Percentiles rank a stretch among this genome's conserved stretches.
phyloP scores from a whole-genome alignment of 1,139 yeast genomes.

The Eremothecium gossypii region DNA sequence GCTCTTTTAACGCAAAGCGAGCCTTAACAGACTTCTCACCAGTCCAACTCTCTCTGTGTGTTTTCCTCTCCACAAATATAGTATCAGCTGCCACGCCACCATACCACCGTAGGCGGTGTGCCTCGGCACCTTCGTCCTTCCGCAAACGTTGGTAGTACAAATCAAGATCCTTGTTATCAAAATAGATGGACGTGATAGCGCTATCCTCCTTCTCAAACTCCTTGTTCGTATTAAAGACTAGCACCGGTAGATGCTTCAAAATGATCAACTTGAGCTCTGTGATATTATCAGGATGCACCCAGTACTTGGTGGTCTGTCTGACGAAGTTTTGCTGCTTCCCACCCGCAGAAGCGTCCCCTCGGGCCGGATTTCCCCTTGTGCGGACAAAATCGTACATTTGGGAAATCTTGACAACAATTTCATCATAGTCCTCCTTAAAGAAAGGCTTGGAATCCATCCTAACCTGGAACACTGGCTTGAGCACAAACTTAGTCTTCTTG shows the following conservation, averaged over 20 bases:
- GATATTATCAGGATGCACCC: slow-evolving; percentile 98
- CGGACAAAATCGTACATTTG: slow-evolving; percentile 86
- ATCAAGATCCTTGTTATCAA: slow-evolving; percentile 81
- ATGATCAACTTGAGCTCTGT: slow-evolving; percentile 92
- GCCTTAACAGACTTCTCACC: slow-evolving; percentile 98
- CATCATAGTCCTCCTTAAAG: slow-evolving; percentile 89
- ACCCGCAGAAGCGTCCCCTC: slow-evolving; percentile 93
- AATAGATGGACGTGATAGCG: slow-evolving; percentile 93
- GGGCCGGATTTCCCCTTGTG: slow-evolving; percentile 89
- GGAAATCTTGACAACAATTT: slow-evolving; percentile 77
- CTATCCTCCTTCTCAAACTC: slow-evolving; percentile 91
- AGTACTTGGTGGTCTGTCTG: slow-evolving; percentile 94
- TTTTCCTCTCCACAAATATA: slow-evolving; percentile 91
- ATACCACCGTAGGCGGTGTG: slow-evolving; percentile 95
- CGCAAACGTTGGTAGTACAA: slow-evolving; percentile 88
- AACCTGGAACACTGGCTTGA: slow-evolving; percentile 88
- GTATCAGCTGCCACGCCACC: slow-evolving; percentile 94
- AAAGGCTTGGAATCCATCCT: slow-evolving; percentile 89
- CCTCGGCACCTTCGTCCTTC: slow-evolving; percentile 98
- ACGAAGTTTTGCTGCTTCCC: slow-evolving; percentile 97
- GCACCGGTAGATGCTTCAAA: slow-evolving; percentile 88
- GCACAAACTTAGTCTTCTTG: slow-evolving; percentile 71
- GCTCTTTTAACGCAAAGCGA: slow-evolving; percentile 84
- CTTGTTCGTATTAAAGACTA: slow-evolving; percentile 91
- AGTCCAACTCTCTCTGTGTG: slow-evolving; percentile 99